These are phyloP conservation scores for Entoloma clypeatum DNA, from an alignment of 1,284 basidiomycete genomes.

Conservation along the genomic window DNA sequence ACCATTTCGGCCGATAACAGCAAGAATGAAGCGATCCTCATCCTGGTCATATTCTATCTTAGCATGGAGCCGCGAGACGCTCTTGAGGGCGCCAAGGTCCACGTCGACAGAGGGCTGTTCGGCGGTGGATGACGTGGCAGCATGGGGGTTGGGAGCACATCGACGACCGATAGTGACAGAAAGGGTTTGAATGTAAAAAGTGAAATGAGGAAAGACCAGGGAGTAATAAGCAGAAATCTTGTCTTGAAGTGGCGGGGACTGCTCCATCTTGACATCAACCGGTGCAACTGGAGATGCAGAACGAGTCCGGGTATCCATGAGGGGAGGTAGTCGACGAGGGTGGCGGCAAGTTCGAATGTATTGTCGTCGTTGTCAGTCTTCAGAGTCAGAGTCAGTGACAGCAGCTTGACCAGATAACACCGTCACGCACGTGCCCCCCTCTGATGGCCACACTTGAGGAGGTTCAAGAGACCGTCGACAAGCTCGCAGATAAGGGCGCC, in stretches of 20 bases:
- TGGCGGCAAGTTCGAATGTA: slow-evolving; percentile 19
- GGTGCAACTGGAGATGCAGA: slow-evolving; percentile 34
- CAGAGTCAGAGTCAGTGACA: slow-evolving; percentile 15
- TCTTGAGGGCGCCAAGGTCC: slow-evolving; percentile 95
- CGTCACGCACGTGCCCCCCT: slow-evolving; percentile 7
- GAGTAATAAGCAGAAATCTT: slow-evolving; percentile 92
- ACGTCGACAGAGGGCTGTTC: slow-evolving; percentile 78
- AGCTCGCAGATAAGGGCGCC: slow-evolving; percentile 58
- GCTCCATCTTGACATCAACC: slow-evolving; percentile 32
- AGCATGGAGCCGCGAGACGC: slow-evolving; percentile 94
- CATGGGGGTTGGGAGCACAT: slow-evolving; percentile 47
- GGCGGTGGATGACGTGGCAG: slow-evolving; percentile 62
- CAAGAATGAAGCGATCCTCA: slow-evolving; percentile 85
- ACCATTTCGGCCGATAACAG: slow-evolving; percentile 92
- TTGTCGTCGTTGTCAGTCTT: slow-evolving; percentile 14
- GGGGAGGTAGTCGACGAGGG: slow-evolving; percentile 9
- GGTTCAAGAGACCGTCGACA: slow-evolving; percentile 46
- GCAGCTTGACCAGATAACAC: slow-evolving; percentile 11
- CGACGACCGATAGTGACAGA: slow-evolving; percentile 76
- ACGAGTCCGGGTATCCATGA: slow-evolving; percentile 39
- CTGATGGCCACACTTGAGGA: slow-evolving; percentile 33
- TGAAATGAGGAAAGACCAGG: slow-evolving; percentile 88
- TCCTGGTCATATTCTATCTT: slow-evolving; percentile 90
- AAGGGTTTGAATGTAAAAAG: slow-evolving; percentile 84
- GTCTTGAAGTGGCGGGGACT: slow-evolving; percentile 42